Evolutionary conservation across 139 green algal species (phyloP).

Genomic region (Micractinium conductrix): DNA sequence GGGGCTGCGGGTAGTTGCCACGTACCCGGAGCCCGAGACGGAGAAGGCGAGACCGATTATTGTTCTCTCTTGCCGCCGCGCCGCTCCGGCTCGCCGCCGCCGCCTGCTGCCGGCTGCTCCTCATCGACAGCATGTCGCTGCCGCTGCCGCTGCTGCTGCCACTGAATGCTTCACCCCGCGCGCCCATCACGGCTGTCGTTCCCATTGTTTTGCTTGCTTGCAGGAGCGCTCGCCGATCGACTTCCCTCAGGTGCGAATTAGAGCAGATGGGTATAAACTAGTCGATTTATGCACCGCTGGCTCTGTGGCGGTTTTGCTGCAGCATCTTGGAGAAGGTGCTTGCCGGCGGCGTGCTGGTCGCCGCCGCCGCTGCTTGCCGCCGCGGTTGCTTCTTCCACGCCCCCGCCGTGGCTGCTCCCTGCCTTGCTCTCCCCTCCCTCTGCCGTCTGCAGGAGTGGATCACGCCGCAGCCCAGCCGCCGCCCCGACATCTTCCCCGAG

Average conservation of each 20-base stretch:
- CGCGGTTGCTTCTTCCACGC: no score
- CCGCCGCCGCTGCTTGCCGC: no score
- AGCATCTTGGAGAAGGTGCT: no score
- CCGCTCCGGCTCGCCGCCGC: background rate
- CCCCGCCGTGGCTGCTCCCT: no score
- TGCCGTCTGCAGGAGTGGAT: conserved; percentile 86
- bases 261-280: no score
- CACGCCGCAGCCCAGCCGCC: conserved; percentile 83
- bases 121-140: background rate
- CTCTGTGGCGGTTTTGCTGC: no score
- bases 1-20: conserved; percentile 32
- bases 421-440: no score
- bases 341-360: no score
- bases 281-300: no score
- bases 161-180: background rate
- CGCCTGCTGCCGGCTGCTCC: background rate
- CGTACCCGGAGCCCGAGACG: conserved; percentile 81
- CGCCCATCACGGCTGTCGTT: background rate
- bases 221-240: conserved; percentile 79
- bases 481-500: conserved; percentile 93
- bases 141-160: background rate
- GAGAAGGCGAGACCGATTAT: conserved; percentile 62
- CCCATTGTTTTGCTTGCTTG: background rate
- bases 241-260: conserved; percentile 80
- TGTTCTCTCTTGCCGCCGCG: background rate